phyloP scores from a whole-genome alignment of 257 asterid species.

The Solanum bulbocastanum region DNA sequence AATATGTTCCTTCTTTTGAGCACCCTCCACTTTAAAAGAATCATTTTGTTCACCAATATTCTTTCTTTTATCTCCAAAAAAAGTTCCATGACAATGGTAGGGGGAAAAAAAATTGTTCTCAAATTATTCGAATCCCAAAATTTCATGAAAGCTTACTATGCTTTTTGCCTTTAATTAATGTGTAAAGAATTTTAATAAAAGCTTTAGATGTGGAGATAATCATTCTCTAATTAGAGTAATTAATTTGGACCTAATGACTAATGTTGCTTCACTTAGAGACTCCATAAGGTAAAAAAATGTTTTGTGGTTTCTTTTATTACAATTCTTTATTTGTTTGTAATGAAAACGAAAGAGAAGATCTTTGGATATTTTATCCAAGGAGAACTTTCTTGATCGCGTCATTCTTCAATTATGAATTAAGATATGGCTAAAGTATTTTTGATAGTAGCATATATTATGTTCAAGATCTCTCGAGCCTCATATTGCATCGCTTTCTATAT shows the following conservation, averaged over 20 bases:
- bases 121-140: slow-evolving; percentile 6
- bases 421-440: background rate
- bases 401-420: background rate
- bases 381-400: background rate
- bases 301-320: background rate
- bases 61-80: slow-evolving; percentile 34
- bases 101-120: background rate
- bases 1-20: slow-evolving; percentile 54
- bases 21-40: slow-evolving; percentile 44
- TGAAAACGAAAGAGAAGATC: background rate
- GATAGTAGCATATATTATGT: background rate
- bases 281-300: background rate
- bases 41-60: slow-evolving; percentile 29
- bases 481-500: background rate
- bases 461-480: background rate
- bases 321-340: background rate
- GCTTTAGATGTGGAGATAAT: background rate
- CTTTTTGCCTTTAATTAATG: background rate
- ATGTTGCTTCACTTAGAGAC: background rate
- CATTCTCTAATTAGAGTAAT: background rate
- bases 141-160: background rate
- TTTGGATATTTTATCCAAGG: background rate
- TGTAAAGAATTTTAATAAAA: background rate
- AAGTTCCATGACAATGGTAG: background rate
- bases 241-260: background rate